phyloP scores from a whole-genome alignment of 1,284 basidiomycete genomes.

The Ustilago xerochloae region DNA sequence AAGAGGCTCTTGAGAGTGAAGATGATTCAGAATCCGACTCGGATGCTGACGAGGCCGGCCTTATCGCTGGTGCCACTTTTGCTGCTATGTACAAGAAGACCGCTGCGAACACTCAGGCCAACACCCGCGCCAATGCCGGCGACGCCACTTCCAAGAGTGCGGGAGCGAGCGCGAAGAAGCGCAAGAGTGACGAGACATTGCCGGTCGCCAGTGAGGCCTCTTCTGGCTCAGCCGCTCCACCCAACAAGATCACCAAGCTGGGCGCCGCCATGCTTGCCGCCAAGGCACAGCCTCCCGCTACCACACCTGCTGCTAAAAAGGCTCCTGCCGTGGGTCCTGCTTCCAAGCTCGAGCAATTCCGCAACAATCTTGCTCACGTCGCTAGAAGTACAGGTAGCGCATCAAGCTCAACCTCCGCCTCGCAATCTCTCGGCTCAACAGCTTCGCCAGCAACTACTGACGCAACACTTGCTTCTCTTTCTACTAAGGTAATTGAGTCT shows the following conservation, averaged over 20 bases:
- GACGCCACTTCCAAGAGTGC: conserved; percentile 12
- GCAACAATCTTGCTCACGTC: conserved; percentile 46
- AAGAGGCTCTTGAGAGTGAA: conserved; percentile 31
- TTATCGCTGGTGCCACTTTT: conserved; percentile 31
- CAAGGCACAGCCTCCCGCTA: conserved; percentile 20
- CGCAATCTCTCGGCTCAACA: conserved; percentile 10
- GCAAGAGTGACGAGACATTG: conserved; percentile 45
- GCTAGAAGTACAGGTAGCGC: conserved; percentile 37
- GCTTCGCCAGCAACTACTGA: conserved; percentile 5
- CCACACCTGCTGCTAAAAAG: conserved; percentile 18
- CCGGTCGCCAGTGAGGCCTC: conserved; percentile 15
- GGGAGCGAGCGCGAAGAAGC: conserved; percentile 26
- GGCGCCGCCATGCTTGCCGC: conserved; percentile 29
- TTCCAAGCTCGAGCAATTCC: conserved; percentile 48
- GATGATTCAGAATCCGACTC: conserved; percentile 37
- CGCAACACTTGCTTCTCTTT: neutral
- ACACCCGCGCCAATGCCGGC: conserved; percentile 42
- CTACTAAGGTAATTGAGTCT: neutral
- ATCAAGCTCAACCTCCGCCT: conserved; percentile 23
- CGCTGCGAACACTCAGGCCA: conserved; percentile 41
- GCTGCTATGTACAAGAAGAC: conserved; percentile 31
- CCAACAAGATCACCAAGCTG: conserved; percentile 37
- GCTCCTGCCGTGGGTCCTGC: conserved; percentile 25
- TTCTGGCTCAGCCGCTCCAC: conserved; percentile 15
- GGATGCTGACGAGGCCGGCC: conserved; percentile 26